These are phyloP conservation scores for Fragaria nilgerrensis DNA, from an alignment of 306 rosid genomes.

Conservation along the genomic window DNA sequence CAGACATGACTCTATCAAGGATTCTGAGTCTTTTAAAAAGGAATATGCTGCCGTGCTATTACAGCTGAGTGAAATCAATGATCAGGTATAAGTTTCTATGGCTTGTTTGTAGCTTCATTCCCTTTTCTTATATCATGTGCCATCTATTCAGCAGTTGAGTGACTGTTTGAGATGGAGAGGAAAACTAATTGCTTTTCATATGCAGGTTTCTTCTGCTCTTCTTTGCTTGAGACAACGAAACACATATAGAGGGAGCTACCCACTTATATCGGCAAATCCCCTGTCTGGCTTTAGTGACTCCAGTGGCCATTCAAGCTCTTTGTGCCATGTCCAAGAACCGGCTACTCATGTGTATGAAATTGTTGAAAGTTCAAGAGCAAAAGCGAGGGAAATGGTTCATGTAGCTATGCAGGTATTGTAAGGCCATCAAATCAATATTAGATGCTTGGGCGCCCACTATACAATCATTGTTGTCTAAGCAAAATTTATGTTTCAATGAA, in stretches of 20 bases:
- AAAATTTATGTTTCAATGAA: background rate
- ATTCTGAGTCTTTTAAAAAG: conserved; percentile 75
- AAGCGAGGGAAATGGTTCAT: conserved; percentile 63
- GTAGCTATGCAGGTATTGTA: conserved; percentile 72
- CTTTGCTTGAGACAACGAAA: conserved; percentile 81
- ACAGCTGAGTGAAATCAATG: conserved; percentile 77
- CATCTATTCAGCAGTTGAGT: conserved; percentile 10
- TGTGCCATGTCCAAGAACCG: conserved; percentile 55
- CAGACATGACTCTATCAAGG: conserved; percentile 61
- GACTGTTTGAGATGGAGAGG: conserved; percentile 16
- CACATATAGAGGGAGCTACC: conserved; percentile 66
- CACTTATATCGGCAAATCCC: conserved; percentile 48
- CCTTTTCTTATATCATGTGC: conserved; percentile 2
- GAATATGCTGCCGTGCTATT: conserved; percentile 77
- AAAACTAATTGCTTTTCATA: conserved; percentile 30
- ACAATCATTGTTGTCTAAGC: conserved; percentile 15
- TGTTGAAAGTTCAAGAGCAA: conserved; percentile 76
- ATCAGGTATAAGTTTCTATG: conserved; percentile 55
- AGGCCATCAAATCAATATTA: background rate
- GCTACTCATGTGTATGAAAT: conserved; percentile 73
- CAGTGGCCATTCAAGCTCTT: conserved; percentile 51
- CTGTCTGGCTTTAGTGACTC: conserved; percentile 48
- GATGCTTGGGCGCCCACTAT: background rate
- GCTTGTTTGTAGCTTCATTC: conserved; percentile 21
- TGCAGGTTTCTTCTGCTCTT: conserved; percentile 82